Evolutionary conservation across 2,329 filamentous ascomycete species (phyloP).

Genomic region (Xylaria sp.): DNA sequence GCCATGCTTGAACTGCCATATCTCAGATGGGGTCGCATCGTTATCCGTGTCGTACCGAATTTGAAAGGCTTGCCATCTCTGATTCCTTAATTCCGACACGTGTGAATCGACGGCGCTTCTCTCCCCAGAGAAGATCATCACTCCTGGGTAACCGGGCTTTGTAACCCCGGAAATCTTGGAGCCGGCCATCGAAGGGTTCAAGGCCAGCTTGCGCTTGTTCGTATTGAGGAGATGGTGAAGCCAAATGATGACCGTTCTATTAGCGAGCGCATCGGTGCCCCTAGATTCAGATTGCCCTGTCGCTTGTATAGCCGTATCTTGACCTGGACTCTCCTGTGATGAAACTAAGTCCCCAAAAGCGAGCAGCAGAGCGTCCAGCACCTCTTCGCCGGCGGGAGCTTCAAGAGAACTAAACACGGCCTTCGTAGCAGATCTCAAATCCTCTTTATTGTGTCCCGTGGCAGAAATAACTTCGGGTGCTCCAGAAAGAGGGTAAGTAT

Average conservation of each 20-base stretch:
- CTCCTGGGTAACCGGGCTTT: slow-evolving; percentile 42
- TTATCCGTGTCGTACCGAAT: slow-evolving; percentile 40
- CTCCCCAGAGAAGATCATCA: slow-evolving; percentile 39
- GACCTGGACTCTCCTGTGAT: slow-evolving; percentile 5
- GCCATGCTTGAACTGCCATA: slow-evolving; percentile 39
- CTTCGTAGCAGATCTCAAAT: slow-evolving; percentile 37
- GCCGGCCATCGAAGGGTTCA: slow-evolving; percentile 32
- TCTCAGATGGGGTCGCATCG: background rate
- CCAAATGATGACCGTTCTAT: slow-evolving; percentile 42
- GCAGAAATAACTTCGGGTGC: slow-evolving; percentile 40
- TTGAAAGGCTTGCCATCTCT: slow-evolving; percentile 44
- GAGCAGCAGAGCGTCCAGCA: slow-evolving; percentile 39
- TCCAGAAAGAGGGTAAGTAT: slow-evolving; percentile 37
- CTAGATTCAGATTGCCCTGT: background rate
- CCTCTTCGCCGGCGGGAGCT: slow-evolving; percentile 33
- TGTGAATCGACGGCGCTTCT: slow-evolving; percentile 34
- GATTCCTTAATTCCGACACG: slow-evolving; percentile 35
- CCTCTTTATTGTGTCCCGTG: slow-evolving; percentile 34
- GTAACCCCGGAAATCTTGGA: slow-evolving; percentile 35
- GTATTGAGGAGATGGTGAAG: slow-evolving; percentile 44
- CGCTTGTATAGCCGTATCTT: background rate
- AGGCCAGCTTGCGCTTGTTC: slow-evolving; percentile 42
- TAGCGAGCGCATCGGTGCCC: background rate
- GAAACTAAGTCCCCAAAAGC: slow-evolving; percentile 36
- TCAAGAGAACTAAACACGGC: slow-evolving; percentile 28